A percentile compares a stretch with the other conserved stretches of the same genome.
These are phyloP conservation scores for Puccinia coronata DNA, from an alignment of 1,284 basidiomycete genomes.

Conservation along the genomic window DNA sequence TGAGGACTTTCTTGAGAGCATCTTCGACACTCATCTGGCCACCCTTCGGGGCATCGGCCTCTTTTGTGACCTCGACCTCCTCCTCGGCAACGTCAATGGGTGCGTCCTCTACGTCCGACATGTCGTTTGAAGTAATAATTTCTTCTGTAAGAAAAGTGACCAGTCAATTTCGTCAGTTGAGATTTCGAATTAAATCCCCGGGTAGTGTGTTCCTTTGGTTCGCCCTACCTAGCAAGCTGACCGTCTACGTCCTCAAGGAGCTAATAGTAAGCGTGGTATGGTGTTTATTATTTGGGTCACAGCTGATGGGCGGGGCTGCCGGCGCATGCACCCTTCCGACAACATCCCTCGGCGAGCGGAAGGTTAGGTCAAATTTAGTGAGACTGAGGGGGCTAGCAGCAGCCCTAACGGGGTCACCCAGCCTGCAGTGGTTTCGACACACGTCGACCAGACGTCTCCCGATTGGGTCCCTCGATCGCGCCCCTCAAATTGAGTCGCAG, in stretches of 20 bases:
- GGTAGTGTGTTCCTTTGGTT: background rate
- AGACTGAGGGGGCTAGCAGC: background rate
- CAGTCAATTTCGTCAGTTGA: too few species aligned
- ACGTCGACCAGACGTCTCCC: too few species aligned
- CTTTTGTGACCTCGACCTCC: conserved; percentile 73
- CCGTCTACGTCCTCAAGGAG: conserved; percentile 39
- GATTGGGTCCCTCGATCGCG: too few species aligned
- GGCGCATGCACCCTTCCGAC: too few species aligned
- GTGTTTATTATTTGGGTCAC: background rate
- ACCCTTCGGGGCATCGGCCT: conserved; percentile 74
- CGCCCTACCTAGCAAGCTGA: conserved; percentile 11
- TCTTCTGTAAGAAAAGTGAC: conserved; percentile 9
- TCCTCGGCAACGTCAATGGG: conserved; percentile 59
- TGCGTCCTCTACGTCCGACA: conserved; percentile 50
- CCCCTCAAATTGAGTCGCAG: too few species aligned
- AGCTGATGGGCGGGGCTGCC: too few species aligned
- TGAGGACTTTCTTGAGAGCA: conserved; percentile 80
- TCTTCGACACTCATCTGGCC: conserved; percentile 96
- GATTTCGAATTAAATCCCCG: background rate
- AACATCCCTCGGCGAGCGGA: background rate
- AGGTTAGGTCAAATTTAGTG: conserved; percentile 18
- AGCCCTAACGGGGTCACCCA: conserved; percentile 23
- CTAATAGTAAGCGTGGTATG: background rate
- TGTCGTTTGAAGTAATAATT: conserved; percentile 35
- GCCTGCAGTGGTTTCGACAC: too few species aligned